Conservation (phyloP, 139 green algal species). For the Tetradesmus obliquus region DNA sequence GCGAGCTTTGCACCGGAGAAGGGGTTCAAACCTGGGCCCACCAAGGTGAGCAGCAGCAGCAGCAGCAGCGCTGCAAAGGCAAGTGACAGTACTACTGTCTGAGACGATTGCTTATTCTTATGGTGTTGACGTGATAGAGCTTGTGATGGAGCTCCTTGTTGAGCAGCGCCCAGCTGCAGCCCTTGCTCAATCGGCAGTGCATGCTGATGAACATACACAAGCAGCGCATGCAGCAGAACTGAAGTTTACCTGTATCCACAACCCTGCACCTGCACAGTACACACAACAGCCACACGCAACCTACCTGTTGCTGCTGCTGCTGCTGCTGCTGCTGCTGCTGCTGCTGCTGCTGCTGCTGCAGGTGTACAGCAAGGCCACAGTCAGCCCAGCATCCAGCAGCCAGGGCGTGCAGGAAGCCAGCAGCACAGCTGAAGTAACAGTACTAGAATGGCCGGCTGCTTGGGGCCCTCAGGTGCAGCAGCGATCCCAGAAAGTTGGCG, state of each 20-base stretch:
- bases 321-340: slow-evolving; percentile 15
- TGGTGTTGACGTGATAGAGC: too few species aligned
- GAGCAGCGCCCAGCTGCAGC: slow-evolving; percentile 27
- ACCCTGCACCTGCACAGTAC: neutral
- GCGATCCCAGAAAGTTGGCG: neutral
- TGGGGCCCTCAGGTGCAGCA: neutral
- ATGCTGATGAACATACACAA: too few species aligned
- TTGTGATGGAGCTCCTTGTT: too few species aligned
- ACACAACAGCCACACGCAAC: neutral
- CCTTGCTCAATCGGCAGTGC: neutral
- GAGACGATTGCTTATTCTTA: too few species aligned
- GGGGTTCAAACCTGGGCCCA: neutral
- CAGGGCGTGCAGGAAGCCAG: neutral
- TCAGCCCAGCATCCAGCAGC: neutral
- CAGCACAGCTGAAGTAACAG: neutral
- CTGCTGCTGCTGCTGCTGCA: neutral
- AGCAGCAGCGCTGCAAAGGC: too few species aligned
- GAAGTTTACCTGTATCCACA: neutral
- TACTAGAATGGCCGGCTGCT: neutral
- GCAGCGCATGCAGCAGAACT: neutral
- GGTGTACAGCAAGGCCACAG: neutral
- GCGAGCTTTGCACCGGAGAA: neutral
- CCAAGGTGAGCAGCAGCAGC: neutral
- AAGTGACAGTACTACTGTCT: too few species aligned
- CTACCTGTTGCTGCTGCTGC: neutral